A percentile compares a stretch with the other conserved stretches of the same genome.
Conservation (phyloP, 164 flowering plant genomes). For the Piper betle region DNA sequence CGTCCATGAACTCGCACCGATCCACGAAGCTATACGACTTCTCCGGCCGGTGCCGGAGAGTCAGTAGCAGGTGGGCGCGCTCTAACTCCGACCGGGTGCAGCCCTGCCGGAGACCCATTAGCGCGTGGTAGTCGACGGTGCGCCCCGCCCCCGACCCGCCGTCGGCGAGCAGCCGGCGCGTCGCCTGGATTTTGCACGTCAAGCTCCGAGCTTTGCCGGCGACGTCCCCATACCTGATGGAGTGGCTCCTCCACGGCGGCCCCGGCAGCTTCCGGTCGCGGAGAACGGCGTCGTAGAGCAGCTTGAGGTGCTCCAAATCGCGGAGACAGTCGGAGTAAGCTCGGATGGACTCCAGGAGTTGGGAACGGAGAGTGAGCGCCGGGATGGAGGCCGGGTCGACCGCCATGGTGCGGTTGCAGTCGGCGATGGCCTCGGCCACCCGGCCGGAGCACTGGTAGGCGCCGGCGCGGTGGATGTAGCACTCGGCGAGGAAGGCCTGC, state of each 20-base stretch:
- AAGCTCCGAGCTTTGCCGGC: constrained; percentile 49
- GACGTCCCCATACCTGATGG: constrained; percentile 48
- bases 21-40: too few species aligned
- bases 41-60: neutral
- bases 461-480: constrained; percentile 67
- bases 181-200: constrained; percentile 38
- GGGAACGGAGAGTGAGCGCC: constrained; percentile 60
- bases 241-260: constrained; percentile 64
- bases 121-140: constrained; percentile 38
- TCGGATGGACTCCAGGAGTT: constrained; percentile 55
- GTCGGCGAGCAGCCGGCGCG: constrained; percentile 54
- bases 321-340: constrained; percentile 76
- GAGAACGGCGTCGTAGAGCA: constrained; percentile 69
- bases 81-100: too few species aligned
- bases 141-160: constrained; percentile 32
- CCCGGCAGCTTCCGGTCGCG: constrained; percentile 81
- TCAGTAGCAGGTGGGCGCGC: too few species aligned
- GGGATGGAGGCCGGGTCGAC: constrained; percentile 63
- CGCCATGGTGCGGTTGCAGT: constrained; percentile 71
- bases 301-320: constrained; percentile 84
- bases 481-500: constrained; percentile 76
- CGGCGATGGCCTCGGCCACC: constrained; percentile 75
- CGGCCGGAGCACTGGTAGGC: constrained; percentile 66
- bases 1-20: too few species aligned
- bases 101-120: too few species aligned